These are phyloP conservation scores for Taphrina flavorubra DNA, from an alignment of 1,139 yeast genomes.

Conservation along the genomic window DNA sequence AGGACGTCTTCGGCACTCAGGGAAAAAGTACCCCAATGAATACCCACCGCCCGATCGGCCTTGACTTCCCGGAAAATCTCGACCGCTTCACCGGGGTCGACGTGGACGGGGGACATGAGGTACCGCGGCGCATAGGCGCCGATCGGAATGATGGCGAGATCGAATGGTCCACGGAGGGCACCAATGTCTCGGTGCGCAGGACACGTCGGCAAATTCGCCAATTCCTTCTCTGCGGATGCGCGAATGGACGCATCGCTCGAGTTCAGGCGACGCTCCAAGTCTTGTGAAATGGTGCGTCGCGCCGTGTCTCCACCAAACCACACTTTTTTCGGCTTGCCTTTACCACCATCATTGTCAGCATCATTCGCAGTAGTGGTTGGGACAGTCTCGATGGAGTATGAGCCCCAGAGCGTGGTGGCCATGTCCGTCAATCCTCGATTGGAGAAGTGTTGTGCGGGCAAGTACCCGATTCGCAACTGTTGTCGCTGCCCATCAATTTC, in stretches of 20 bases:
- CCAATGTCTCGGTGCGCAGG: conserved; percentile 64
- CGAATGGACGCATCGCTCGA: neutral
- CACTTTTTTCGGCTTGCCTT: conserved; percentile 23
- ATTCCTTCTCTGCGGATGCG: neutral
- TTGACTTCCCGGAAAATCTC: conserved; percentile 68
- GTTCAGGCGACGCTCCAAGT: conserved; percentile 41
- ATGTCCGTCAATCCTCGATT: conserved; percentile 79
- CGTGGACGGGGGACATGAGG: conserved; percentile 88
- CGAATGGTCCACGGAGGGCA: conserved; percentile 61
- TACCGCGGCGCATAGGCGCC: conserved; percentile 95
- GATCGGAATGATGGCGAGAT: conserved; percentile 81
- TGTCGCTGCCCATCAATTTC: conserved; percentile 21
- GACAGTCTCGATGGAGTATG: conserved; percentile 42
- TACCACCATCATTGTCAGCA: no score
- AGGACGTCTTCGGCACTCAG: conserved; percentile 82
- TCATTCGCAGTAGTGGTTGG: neutral
- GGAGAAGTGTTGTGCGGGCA: conserved; percentile 98
- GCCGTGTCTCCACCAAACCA: conserved; percentile 72
- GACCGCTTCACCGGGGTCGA: conserved; percentile 77
- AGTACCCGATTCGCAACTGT: conserved; percentile 46
- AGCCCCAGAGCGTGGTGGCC: conserved; percentile 74
- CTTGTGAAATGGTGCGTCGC: conserved; percentile 65
- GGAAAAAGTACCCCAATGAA: conserved; percentile 95
- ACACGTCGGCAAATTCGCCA: conserved; percentile 42
- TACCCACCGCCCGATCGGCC: conserved; percentile 73